Evolutionary conservation across 2,329 filamentous ascomycete genomes (phyloP).

Genomic region (Hypocrella siamensis): DNA sequence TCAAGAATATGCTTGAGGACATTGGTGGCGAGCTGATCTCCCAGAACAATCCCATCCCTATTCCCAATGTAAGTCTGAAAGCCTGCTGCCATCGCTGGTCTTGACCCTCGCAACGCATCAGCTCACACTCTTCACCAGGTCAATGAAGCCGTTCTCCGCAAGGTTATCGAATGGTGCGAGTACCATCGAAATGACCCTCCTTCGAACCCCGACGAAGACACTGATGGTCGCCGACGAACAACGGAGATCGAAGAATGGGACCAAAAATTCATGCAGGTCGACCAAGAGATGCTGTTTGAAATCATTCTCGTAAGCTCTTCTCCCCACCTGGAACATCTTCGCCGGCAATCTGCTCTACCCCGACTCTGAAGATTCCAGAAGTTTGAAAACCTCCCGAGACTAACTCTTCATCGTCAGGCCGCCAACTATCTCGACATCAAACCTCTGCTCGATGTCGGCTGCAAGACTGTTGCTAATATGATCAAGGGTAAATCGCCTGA

Average conservation of each 20-base stretch:
- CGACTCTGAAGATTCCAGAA: too few relatives aligned
- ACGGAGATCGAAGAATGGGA: slow-evolving; percentile 99
- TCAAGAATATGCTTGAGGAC: slow-evolving; percentile 98
- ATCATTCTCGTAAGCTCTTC: slow-evolving; percentile 72
- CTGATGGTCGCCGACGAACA: slow-evolving; percentile 91
- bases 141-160: slow-evolving; percentile 83
- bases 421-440: slow-evolving; percentile 99
- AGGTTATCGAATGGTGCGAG: slow-evolving; percentile 96
- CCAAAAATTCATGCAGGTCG: slow-evolving; percentile 99
- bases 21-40: slow-evolving; percentile 48
- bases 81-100: background rate
- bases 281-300: slow-evolving; percentile 99
- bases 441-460: slow-evolving; percentile 89
- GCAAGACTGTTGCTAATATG: slow-evolving; percentile 99
- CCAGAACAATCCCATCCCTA: slow-evolving; percentile 59
- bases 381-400: too few relatives aligned
- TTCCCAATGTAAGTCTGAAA: slow-evolving; percentile 53
- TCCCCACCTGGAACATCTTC: background rate
- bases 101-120: background rate
- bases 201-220: slow-evolving; percentile 72
- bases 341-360: too few relatives aligned
- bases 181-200: slow-evolving; percentile 85
- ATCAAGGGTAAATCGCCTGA: slow-evolving; percentile 99
- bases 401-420: too few relatives aligned
- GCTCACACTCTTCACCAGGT: slow-evolving; percentile 36